Percentiles rank a stretch among this genome's conserved stretches.
Conservation (phyloP, 768 basidiomycete genomes). For the Leccinellum luteum region DNA sequence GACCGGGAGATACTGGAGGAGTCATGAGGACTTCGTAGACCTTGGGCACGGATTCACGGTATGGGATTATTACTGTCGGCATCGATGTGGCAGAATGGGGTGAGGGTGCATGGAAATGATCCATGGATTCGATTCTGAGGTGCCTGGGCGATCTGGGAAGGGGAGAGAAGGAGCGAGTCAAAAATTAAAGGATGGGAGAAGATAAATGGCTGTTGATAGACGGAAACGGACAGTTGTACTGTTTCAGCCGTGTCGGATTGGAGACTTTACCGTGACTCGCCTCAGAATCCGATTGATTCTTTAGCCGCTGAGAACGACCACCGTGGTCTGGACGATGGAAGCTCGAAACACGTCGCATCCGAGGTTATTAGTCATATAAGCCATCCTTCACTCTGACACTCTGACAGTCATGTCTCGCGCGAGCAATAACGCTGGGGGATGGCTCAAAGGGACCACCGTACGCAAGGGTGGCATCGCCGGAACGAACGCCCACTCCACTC, state of each 20-base stretch:
- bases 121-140: conserved; percentile 18
- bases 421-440: conserved; percentile 31
- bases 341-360: neutral
- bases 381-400: neutral
- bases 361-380: conserved; percentile 14
- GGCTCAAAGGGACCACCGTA: conserved; percentile 75
- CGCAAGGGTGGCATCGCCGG: conserved; percentile 57
- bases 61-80: conserved; percentile 15
- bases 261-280: conserved; percentile 10
- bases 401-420: conserved; percentile 32
- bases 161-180: neutral
- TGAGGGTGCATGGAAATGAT: conserved; percentile 21
- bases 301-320: conserved; percentile 5
- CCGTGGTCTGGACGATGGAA: neutral
- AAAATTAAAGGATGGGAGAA: neutral
- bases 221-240: conserved; percentile 13
- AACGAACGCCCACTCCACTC: conserved; percentile 44
- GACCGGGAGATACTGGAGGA: conserved; percentile 63
- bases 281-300: conserved; percentile 4
- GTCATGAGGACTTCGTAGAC: conserved; percentile 63
- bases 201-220: conserved; percentile 10
- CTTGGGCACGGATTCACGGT: conserved; percentile 41
- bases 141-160: neutral
- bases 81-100: conserved; percentile 17
- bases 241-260: conserved; percentile 1